Base-by-base conservation (phyloP, 768 basidiomycete species). In the Nidula microcarpa region DNA sequence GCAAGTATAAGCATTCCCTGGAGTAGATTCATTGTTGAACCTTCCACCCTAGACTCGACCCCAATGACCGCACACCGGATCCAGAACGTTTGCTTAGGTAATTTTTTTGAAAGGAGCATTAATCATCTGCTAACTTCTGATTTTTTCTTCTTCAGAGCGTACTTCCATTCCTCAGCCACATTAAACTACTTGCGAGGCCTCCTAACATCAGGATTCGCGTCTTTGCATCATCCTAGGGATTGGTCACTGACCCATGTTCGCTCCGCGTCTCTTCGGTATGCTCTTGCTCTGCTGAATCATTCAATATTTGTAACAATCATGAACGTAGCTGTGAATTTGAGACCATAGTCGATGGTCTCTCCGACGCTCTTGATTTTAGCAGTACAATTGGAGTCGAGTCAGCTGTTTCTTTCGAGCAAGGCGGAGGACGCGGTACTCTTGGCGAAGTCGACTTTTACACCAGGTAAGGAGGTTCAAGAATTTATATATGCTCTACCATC, bases 381-480 rank as follows among this genome's bases (percentile, higher is more conserved):
- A 80, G 80, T 11, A 94, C 92, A 0, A 91, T 98, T 51, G 96
- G 94, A 3, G 81, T 85, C 2, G 85, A 83, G 32, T 76, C 81
- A 3, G 75, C 74, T 11, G 70, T 74, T 0, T 69, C 82, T 1
- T 93, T 89, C 62, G 89, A 88, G 61, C 78, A 74, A 23, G 86
- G 94, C 17, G 89, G 90, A 1, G 81, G 80, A 2, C 74, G 83
- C 14, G 82, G 86, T 50, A 80, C 83, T 9, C 74, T 94, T 17
- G 90, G 90, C 23, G 94, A 92, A 62, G 93, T 95, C 0, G 95
- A 98, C 65, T 86, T 98, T 59, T 98, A 92, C 73, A 94, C 93
- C 3, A 94, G 90, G 93, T 85, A 54, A 11, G 18, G 39, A 36
- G 23, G 23, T 36, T 45, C 11, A 37, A 23, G 23, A 23, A 23